Evolutionary conservation across 495 filamentous ascomycete species (phyloP), one percentile per base, ranked within the genome.

Genomic region (Poronia punctata): DNA sequence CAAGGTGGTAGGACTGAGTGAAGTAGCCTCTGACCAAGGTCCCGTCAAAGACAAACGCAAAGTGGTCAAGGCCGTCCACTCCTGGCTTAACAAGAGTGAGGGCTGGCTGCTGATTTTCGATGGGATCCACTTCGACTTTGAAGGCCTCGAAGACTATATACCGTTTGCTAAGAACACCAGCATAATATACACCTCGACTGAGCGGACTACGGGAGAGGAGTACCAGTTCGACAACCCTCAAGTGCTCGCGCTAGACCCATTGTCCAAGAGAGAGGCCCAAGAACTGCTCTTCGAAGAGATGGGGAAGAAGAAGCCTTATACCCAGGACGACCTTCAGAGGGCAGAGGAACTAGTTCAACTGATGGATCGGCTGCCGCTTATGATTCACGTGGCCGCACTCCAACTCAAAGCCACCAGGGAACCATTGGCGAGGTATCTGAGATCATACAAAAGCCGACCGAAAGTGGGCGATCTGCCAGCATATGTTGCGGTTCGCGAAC

Each of bases 41-140:
- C 59, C 66, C 18, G 58, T 67, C 19, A 56, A 67, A 12, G 67
- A 78, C 44, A 58, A 71, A 1, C 64, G 65, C 7, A 62, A 67
- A 26, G 82, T 79, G 45, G 72, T 86, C 7, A 64, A 68, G 15
- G 52, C 72, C 1, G 84, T 88, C 7, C 73, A 74, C 11, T 62
- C 66, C 10, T 90, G 86, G 86, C 73, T 92, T 24, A 81, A 79
- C 45, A 64, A 58, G 19, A 75, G 75, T n/a, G 65, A 79, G 3
- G 74, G 79, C 6, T 92, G 86, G 86, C 65, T 92, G 6, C 59
- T 92, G 37, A 68, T 90, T 3, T 71, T 89, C 21, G 86, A 92
- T 48, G 86, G 85, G 0, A 66, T 88, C 9, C 78, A 72, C 17
- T 82, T 88, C 40, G 76, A 80, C 35, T 78, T 80, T 3, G 74